These are phyloP conservation scores for Grosmannia serpens DNA, from an alignment of 2,329 filamentous ascomycete species.

Conservation along the genomic window DNA sequence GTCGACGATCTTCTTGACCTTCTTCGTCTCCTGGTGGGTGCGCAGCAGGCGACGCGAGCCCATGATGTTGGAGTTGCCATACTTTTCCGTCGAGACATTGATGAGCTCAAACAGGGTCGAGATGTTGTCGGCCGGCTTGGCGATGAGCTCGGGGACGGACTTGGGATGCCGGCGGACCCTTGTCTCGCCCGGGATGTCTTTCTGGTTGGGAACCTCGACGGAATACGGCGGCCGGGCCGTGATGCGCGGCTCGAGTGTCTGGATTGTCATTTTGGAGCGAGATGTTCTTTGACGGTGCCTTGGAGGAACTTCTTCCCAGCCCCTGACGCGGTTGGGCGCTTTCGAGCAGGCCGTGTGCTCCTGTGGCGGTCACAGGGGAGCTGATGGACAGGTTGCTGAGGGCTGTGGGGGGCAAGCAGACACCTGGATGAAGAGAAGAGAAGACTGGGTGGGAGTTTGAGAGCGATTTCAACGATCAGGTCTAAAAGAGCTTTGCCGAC, in stretches of 20 bases:
- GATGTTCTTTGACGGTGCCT: not conserved
- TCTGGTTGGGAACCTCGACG: slow-evolving; percentile 52
- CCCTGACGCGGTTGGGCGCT: not conserved
- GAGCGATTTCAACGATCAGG: not conserved
- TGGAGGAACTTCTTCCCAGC: not conserved
- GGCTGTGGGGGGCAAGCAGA: not conserved
- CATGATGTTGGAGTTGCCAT: slow-evolving; percentile 52
- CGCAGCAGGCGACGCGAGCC: slow-evolving; percentile 64
- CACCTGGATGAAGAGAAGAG: not conserved
- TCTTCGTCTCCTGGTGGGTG: slow-evolving; percentile 74
- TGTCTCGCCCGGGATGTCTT: slow-evolving; percentile 60
- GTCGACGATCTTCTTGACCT: slow-evolving; percentile 79
- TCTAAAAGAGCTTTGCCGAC: not conserved
- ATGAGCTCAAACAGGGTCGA: slow-evolving; percentile 68
- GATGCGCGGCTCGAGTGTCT: slow-evolving; percentile 31
- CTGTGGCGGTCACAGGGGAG: too few relatives aligned
- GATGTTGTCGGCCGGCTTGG: slow-evolving; percentile 51
- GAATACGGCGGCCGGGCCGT: slow-evolving; percentile 53
- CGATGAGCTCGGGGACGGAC: slow-evolving; percentile 49
- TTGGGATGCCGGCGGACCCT: slow-evolving; percentile 56
- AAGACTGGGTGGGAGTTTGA: not conserved
- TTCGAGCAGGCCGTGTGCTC: not conserved
- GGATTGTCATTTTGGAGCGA: slow-evolving; percentile 4
- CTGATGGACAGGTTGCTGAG: too few relatives aligned
- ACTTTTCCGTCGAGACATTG: slow-evolving; percentile 51